Evolutionary conservation across 2,329 filamentous ascomycete species (phyloP).

Genomic region (Davidsoniella eucalypti): DNA sequence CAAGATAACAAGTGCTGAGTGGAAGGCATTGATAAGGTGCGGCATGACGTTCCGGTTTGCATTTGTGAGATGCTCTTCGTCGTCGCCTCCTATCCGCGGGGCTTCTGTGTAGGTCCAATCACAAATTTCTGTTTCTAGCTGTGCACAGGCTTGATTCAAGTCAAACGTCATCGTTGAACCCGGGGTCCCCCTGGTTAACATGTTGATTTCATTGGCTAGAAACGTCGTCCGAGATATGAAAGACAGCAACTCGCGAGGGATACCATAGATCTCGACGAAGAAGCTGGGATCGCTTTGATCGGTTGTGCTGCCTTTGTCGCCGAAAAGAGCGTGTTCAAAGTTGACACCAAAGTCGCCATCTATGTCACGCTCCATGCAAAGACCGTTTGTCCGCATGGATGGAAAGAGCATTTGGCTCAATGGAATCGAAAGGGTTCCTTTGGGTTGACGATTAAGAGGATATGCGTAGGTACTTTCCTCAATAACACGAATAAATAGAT

Average conservation of each 20-base stretch:
- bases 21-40: slow-evolving; percentile 23
- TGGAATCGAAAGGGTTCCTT: slow-evolving; percentile 8
- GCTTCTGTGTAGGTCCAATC: slow-evolving; percentile 12
- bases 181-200: slow-evolving; percentile 13
- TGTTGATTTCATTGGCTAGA: slow-evolving; percentile 25
- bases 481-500: slow-evolving; percentile 28
- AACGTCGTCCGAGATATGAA: slow-evolving; percentile 26
- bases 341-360: slow-evolving; percentile 25
- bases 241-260: slow-evolving; percentile 26
- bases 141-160: slow-evolving; percentile 18
- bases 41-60: slow-evolving; percentile 8
- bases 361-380: slow-evolving; percentile 27
- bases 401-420: slow-evolving; percentile 16
- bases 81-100: not conserved
- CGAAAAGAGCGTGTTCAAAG: slow-evolving; percentile 15
- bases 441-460: slow-evolving; percentile 10
- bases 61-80: slow-evolving; percentile 1
- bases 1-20: slow-evolving; percentile 27
- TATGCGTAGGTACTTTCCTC: slow-evolving; percentile 25
- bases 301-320: slow-evolving; percentile 16
- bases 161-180: slow-evolving; percentile 17
- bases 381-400: slow-evolving; percentile 18
- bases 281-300: slow-evolving; percentile 24
- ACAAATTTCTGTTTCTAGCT: slow-evolving; percentile 11
- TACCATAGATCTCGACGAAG: slow-evolving; percentile 28